Base-by-base conservation (phyloP, 352 stramenopile species). In the Phytophthora tubulina region DNA sequence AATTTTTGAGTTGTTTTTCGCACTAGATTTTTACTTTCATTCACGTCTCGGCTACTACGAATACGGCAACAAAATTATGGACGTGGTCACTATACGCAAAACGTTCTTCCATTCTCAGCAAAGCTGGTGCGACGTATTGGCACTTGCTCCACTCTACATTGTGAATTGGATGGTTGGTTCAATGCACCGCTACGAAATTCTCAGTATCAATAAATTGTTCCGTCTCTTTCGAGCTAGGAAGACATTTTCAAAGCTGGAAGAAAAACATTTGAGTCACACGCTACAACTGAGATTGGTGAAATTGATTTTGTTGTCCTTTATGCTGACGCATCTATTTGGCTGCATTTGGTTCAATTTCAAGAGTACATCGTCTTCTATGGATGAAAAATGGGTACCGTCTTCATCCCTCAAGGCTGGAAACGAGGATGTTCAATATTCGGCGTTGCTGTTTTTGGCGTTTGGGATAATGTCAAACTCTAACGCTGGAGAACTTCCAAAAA, bases 31-130 rank as follows among this genome's bases (percentile, higher is more conserved):
- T 21, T 80, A 81, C 31, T 80, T 91, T 13, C 57, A 78, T 32
- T 79, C 72, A 4, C 70, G 82, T 1, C 74, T 88, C 0, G 84
- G 85, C 0, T 90, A 77, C 60, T 93, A 89, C 49, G 75, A 86
- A 8, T 91, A 84, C 32, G 85, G 85, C 15, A 93, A 91, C 72
- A 93, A 91, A 45, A 70, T 88, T 44, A 89, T 90, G 82, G 73
- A 90, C 51, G 17, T 75, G 15, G 36, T 11, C 1, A 44, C 67
- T 8, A 87, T 89, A 21, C 75, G 70, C 3, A 70, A 76, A 6
- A 72, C 51, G 5, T 91, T 90, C 45, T 73, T 78, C 8, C 44
- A 32, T 5, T 91, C 84, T 15, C 66, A 8, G 7, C 17, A 50
- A 2, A 84, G 84, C 41, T 62, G 69, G 0, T 32, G 81, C 7